Conservation (phyloP, 2,329 filamentous ascomycete species). For the Neopestalotiopsis sp. region DNA sequence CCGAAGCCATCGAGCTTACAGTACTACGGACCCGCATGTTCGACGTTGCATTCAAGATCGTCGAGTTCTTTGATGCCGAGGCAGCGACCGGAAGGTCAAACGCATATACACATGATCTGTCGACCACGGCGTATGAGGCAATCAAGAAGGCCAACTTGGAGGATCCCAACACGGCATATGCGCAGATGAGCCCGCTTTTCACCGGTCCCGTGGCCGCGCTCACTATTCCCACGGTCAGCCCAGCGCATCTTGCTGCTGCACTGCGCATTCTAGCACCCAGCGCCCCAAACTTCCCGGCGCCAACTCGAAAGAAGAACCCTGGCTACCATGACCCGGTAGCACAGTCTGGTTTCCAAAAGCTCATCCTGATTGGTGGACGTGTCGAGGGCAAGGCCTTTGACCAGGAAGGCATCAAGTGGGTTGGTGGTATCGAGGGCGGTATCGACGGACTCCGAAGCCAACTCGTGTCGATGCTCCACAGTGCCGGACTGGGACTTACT, state of each 20-base stretch:
- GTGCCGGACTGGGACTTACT: constrained; percentile 78
- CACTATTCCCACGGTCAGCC: constrained; percentile 82
- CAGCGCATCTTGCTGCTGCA: constrained; percentile 81
- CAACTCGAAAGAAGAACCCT: constrained; percentile 76
- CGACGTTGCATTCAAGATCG: constrained; percentile 80
- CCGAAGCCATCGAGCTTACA: constrained; percentile 74
- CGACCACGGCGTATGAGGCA: constrained; percentile 55
- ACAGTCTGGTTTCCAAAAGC: constrained; percentile 83
- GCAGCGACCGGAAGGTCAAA: constrained; percentile 42
- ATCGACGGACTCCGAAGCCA: constrained; percentile 81
- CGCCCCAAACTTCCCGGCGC: constrained; percentile 76
- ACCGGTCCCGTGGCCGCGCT: constrained; percentile 82
- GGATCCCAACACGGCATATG: constrained; percentile 49
- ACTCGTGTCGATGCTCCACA: constrained; percentile 81
- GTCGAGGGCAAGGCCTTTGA: constrained; percentile 89
- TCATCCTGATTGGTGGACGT: constrained; percentile 84
- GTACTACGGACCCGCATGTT: constrained; percentile 91
- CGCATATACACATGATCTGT: constrained; percentile 59
- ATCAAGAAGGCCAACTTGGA: constrained; percentile 42
- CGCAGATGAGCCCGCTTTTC: constrained; percentile 75
- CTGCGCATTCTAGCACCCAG: constrained; percentile 79
- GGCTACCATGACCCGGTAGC: constrained; percentile 81
- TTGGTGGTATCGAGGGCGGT: constrained; percentile 80
- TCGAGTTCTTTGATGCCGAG: constrained; percentile 77
- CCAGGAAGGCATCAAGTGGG: constrained; percentile 67